phyloP scores from a whole-genome alignment of 306 rosid genomes.

The Sesbania bispinosa region DNA sequence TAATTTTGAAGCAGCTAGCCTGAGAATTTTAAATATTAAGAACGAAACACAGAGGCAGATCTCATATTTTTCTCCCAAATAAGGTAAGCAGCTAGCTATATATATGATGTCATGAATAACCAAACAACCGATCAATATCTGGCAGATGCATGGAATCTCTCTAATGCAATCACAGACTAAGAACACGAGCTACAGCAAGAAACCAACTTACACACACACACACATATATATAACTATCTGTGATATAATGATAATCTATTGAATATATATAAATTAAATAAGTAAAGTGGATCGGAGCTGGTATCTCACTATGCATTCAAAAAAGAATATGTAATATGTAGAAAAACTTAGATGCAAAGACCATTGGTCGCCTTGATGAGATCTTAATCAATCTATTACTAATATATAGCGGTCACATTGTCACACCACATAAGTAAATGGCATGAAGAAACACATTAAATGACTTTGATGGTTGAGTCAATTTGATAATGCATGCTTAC shows the following conservation, averaged over 20 bases:
- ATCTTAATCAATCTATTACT: too few species aligned
- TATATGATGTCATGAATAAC: background rate
- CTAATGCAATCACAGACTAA: background rate
- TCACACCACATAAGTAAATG: too few species aligned
- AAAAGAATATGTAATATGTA: too few species aligned
- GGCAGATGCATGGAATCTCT: background rate
- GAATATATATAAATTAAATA: background rate
- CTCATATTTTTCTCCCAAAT: background rate
- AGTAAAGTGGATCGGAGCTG: too few species aligned
- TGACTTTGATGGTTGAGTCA: too few species aligned
- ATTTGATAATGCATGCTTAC: too few species aligned
- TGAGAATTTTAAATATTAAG: background rate
- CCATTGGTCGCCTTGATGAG: too few species aligned
- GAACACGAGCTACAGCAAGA: background rate
- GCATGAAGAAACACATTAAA: too few species aligned
- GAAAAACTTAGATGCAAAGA: too few species aligned
- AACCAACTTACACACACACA: background rate
- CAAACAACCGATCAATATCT: constrained; percentile 1
- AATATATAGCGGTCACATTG: too few species aligned
- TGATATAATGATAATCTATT: background rate
- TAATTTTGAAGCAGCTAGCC: background rate
- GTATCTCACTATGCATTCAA: too few species aligned
- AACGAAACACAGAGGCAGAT: background rate
- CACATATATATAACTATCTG: too few species aligned
- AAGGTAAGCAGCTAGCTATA: background rate